Evolutionary conservation across 352 stramenopile species (phyloP).

Genomic region (Pythium apleroticum): DNA sequence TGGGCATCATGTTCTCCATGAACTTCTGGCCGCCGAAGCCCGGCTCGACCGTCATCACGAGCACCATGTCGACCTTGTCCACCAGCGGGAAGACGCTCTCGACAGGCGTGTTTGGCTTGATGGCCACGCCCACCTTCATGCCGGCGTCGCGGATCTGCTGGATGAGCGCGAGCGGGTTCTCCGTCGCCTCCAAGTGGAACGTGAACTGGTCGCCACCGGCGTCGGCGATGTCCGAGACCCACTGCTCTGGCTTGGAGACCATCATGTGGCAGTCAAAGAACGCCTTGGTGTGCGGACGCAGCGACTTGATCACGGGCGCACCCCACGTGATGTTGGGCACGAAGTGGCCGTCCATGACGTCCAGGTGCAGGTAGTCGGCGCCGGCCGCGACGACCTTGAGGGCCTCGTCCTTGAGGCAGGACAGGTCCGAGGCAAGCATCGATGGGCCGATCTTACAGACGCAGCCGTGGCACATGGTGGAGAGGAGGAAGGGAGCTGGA

Average conservation of each 20-base stretch:
- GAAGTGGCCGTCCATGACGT: conserved; percentile 99
- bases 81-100: conserved; percentile 84
- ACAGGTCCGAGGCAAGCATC: conserved; percentile 94
- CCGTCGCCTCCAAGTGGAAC: conserved; percentile 94
- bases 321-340: conserved; percentile 97
- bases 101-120: conserved; percentile 94
- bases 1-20: conserved; percentile 96
- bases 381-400: conserved; percentile 88
- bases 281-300: conserved; percentile 82
- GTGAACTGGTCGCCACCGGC: conserved; percentile 95
- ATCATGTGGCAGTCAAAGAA: conserved; percentile 99
- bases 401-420: conserved; percentile 90
- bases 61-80: conserved; percentile 92
- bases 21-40: conserved; percentile 97
- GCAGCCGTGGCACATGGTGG: conserved; percentile 79
- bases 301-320: conserved; percentile 93
- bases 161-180: conserved; percentile 71
- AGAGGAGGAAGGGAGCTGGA: conserved; percentile 5
- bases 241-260: conserved; percentile 95
- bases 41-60: conserved; percentile 98
- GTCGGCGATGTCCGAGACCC: conserved; percentile 94
- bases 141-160: conserved; percentile 79
- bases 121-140: conserved; percentile 95
- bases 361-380: conserved; percentile 96
- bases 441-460: conserved; percentile 91